Evolutionary conservation across 495 filamentous ascomycete genomes (phyloP).

Genomic region (Penicillium robsamsonii): DNA sequence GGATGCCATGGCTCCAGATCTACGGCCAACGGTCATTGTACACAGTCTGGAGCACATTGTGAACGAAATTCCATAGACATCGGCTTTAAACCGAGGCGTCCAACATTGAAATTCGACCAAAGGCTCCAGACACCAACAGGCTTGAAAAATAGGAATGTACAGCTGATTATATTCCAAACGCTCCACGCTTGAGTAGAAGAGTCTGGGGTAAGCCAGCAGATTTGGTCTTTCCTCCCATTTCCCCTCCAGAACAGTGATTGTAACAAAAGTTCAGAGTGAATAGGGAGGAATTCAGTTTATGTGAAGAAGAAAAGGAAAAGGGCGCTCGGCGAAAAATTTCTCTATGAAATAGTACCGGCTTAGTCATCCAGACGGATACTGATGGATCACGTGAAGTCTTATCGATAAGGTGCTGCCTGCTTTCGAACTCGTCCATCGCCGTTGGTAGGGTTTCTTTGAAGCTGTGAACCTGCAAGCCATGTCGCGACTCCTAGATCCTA

Average conservation of each 20-base stretch:
- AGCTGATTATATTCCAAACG: conserved; percentile 51
- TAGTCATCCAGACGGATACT: conserved; percentile 7
- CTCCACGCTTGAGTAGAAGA: conserved; percentile 47
- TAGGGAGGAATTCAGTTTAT: conserved; percentile 46
- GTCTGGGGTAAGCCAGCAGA: conserved; percentile 52
- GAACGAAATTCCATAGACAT: conserved; percentile 24
- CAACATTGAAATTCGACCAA: not conserved
- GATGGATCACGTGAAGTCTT: conserved; percentile 27
- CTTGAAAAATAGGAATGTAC: conserved; percentile 30
- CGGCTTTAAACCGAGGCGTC: not conserved
- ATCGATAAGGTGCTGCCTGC: conserved; percentile 43
- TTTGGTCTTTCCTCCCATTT: conserved; percentile 49
- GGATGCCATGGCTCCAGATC: conserved; percentile 29
- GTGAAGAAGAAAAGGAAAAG: conserved; percentile 40
- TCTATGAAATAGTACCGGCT: conserved; percentile 12
- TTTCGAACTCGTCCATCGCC: not conserved
- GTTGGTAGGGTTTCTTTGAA: conserved; percentile 5
- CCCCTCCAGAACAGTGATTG: conserved; percentile 47
- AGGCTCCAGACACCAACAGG: not conserved
- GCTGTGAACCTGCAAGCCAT: conserved; percentile 13
- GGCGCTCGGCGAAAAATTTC: conserved; percentile 26
- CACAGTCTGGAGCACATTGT: conserved; percentile 31
- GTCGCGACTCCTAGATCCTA: conserved; percentile 27
- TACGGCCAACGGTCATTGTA: conserved; percentile 33
- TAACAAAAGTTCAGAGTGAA: conserved; percentile 48